Evolutionary conservation across 2,329 filamentous ascomycete species (phyloP), one percentile per base, ranked within the genome.

Genomic region (Calycina herbarum): DNA sequence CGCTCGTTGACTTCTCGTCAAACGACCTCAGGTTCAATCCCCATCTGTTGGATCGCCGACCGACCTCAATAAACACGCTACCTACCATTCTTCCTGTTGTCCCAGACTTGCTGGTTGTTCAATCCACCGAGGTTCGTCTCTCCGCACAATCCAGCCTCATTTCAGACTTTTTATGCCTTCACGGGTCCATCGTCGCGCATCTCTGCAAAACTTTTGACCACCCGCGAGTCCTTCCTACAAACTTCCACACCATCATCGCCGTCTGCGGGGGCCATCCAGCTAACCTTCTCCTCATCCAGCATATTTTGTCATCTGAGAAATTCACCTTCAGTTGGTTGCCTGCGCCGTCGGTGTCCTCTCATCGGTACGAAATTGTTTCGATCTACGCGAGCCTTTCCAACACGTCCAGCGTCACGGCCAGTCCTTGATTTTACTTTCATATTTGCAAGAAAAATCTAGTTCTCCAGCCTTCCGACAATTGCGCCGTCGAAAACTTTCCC

Each of bases 331-430:
- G 66, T 64, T 71, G 58, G 63, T 62, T 66, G 68, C 69, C 70
- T 73, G 68, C 70, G 69, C 29, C 51, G 45, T 67, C 59, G 65
- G 68, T 68, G 71, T 72, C 71, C 74, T 74, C 69, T 64, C 72
- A 68, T 68, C 68, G 45, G 45, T 51, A 69, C 61, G 54, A 62
- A 63, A 61, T 61, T 61, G 56, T 69, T 69, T 69, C 64, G 67
- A 63, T 66, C 67, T 58, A 71, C 70, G 66, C 69, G 69, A 72
- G 63, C 70, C 69, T 66, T 67, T 56, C 61, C 69, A 61, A 66
- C 62, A 64, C 57, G 45, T 62, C 54, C 59, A 66, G 29, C 63
- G 33, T 67, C 62, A 67, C 64, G 15, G 66, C 35, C 31, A 54
- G 31, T 62, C 59, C 66, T 67, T 68, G 65, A 67, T 68, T 59